A percentile compares a stretch with the other conserved stretches of the same genome.
phyloP scores from a whole-genome alignment of 306 rosid species.

The Aeschynomene evenia region DNA sequence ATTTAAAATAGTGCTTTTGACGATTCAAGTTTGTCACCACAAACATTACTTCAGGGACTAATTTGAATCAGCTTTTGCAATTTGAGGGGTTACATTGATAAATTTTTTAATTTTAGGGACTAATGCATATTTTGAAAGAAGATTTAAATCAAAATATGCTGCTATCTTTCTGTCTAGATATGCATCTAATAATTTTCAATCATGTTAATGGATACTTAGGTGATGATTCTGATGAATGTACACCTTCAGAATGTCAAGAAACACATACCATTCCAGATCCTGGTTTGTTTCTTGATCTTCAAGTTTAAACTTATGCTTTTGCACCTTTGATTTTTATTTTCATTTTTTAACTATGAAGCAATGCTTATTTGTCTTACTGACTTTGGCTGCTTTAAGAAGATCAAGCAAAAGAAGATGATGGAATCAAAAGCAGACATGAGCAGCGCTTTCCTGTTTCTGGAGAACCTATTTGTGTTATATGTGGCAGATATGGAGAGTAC shows the following conservation, averaged over 20 bases:
- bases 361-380: constrained; percentile 16
- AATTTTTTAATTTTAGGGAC: neutral
- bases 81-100: too few species aligned
- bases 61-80: too few species aligned
- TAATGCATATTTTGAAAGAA: neutral
- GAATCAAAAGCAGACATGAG: constrained; percentile 57
- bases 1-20: too few species aligned
- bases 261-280: constrained; percentile 40
- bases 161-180: neutral
- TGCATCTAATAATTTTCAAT: constrained; percentile 19
- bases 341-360: neutral
- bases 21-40: too few species aligned
- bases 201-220: constrained; percentile 45
- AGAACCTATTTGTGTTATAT: constrained; percentile 80
- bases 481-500: constrained; percentile 88
- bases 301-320: neutral
- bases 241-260: constrained; percentile 48
- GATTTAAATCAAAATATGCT: neutral
- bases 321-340: neutral
- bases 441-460: constrained; percentile 71
- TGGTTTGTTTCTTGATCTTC: constrained; percentile 51
- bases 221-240: constrained; percentile 45
- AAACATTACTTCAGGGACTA: too few species aligned
- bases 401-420: constrained; percentile 36
- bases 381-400: constrained; percentile 35